phyloP scores from a whole-genome alignment of 2,329 filamentous ascomycete genomes.

The Aspergillus vadensis region DNA sequence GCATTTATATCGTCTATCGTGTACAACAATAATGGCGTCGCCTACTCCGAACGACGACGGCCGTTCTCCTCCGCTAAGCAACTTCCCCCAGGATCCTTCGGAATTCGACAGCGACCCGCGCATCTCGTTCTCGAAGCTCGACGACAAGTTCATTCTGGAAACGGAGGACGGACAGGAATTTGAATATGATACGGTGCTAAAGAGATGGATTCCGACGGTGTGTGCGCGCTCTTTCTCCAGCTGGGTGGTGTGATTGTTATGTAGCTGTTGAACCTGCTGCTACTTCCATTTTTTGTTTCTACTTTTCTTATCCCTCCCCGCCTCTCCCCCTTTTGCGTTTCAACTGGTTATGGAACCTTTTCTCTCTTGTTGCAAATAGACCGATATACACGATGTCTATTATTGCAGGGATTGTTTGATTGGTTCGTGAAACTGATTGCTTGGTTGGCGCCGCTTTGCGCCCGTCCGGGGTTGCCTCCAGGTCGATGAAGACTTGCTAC shows the following conservation, averaged over 20 bases:
- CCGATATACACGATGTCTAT: conserved; percentile 13
- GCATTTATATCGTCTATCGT: background rate
- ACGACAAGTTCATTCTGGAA: conserved; percentile 80
- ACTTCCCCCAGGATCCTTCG: conserved; percentile 58
- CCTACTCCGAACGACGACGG: conserved; percentile 22
- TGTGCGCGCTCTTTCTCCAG: conserved; percentile 30
- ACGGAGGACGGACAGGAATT: conserved; percentile 83
- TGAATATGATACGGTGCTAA: conserved; percentile 72
- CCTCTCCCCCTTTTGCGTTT: conserved; percentile 5
- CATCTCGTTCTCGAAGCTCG: conserved; percentile 82
- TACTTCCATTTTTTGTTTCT: background rate
- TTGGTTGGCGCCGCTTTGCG: conserved; percentile 29
- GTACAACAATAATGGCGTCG: conserved; percentile 25
- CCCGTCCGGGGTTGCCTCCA: conserved; percentile 41
- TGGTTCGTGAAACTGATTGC: conserved; percentile 38
- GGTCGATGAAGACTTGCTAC: conserved; percentile 62
- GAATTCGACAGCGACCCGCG: conserved; percentile 77
- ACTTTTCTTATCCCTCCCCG: background rate
- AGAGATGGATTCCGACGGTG: conserved; percentile 74
- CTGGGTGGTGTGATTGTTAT: conserved; percentile 18
- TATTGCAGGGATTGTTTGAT: conserved; percentile 20
- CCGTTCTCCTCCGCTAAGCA: conserved; percentile 21
- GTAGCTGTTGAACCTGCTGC: conserved; percentile 19
- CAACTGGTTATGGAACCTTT: conserved; percentile 8
- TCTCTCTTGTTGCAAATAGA: conserved; percentile 19